Conservation (phyloP, 164 flowering plant species). For the Macadamia integrifolia region DNA sequence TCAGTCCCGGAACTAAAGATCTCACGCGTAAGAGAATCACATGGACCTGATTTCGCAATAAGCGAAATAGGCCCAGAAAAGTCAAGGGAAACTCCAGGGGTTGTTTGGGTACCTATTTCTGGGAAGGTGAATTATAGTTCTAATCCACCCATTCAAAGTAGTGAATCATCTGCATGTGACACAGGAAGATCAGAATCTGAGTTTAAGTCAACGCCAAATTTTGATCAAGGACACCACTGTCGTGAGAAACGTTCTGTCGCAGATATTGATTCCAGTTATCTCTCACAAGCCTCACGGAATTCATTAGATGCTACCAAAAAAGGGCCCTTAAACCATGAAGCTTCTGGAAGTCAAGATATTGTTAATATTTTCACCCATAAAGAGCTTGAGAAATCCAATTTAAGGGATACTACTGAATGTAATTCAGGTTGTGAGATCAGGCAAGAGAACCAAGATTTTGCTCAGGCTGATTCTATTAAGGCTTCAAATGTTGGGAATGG, state of each 20-base stretch:
- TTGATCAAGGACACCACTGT: slow-evolving; percentile 7
- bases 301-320: slow-evolving; percentile 13
- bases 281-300: slow-evolving; percentile 13
- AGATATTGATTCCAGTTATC: slow-evolving; percentile 8
- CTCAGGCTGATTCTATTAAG: slow-evolving; percentile 22
- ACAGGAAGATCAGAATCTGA: slow-evolving; percentile 18
- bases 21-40: slow-evolving; percentile 17
- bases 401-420: slow-evolving; percentile 16
- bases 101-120: slow-evolving; percentile 17
- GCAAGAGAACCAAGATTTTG: slow-evolving; percentile 23
- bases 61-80: slow-evolving; percentile 12
- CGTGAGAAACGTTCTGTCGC: slow-evolving; percentile 17
- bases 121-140: slow-evolving; percentile 23
- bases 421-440: slow-evolving; percentile 18
- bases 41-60: slow-evolving; percentile 16
- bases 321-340: slow-evolving; percentile 17
- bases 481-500: slow-evolving; percentile 19
- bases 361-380: slow-evolving; percentile 5
- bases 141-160: neutral
- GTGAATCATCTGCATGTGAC: neutral
- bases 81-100: slow-evolving; percentile 16
- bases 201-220: slow-evolving; percentile 15
- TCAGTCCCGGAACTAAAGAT: slow-evolving; percentile 19
- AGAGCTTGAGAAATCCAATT: slow-evolving; percentile 6
- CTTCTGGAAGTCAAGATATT: slow-evolving; percentile 17